Evolutionary conservation across 768 basidiomycete genomes (phyloP), one percentile per base, ranked within the genome.

Genomic region (Hydnomerulius pinastri): DNA sequence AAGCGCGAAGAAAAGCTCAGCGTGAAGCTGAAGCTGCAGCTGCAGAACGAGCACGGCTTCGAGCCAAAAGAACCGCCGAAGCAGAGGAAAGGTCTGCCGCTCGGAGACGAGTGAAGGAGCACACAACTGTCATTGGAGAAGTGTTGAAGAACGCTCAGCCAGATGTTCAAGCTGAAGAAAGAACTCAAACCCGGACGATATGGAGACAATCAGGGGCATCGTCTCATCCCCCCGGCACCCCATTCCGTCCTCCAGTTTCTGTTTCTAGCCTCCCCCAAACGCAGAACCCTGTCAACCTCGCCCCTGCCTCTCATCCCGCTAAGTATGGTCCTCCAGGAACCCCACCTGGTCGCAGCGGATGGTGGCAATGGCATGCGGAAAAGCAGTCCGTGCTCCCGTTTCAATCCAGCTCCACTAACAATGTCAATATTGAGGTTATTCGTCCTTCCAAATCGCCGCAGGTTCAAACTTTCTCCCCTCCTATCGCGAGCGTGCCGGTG

Each of bases 11-110:
- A 30, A 83, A 80, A 54, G 68, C 64, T 29, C 77, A 83, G 57
- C 78, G 85, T 43, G 86, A 86, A 57, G 86, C 86, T n/a, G 85
- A 87, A 58, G 84, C 85, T 13, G 30, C n/a, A n/a, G n/a, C n/a
- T 7, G 77, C 60, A 50, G 77, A 62, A 75, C 70, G 40, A 76
- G 75, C 38, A 48, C 46, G 21, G 68, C 77, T 81, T 45, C 70
- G 69, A 8, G 65, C 68, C 6, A 64, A 56, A 43, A 6, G n/a
- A 11, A 11, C n/a, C n/a, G 33, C n/a, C n/a, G n/a, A 35, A 35
- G 33, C 33, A 35, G 33, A 35, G 2, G 33, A 5, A 35, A 35
- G 17, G 13, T 7, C n/a, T 35, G 15, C 15, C 17, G 17, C 17
- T 6, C 33, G 15, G 17, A 35, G 33, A 17, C 33, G n/a, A 60